phyloP scores from a whole-genome alignment of 2,329 filamentous ascomycete species.

The Paecilomyces fulvus region DNA sequence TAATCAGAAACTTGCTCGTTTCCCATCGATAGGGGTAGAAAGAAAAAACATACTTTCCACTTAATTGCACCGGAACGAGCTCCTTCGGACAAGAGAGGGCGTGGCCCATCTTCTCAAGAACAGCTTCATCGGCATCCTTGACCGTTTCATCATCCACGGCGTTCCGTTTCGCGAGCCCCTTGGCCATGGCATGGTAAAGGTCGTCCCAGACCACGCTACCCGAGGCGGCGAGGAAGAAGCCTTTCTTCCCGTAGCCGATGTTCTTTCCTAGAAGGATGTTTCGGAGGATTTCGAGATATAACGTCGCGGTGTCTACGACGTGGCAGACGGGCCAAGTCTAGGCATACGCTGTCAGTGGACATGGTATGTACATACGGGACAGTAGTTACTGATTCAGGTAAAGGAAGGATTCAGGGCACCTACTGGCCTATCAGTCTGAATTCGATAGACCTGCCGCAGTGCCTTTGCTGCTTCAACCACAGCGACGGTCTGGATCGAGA shows the following conservation, averaged over 20 bases:
- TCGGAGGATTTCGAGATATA: slow-evolving; percentile 41
- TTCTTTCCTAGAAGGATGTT: slow-evolving; percentile 35
- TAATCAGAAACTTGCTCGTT: not conserved
- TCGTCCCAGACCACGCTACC: slow-evolving; percentile 45
- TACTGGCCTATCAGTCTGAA: slow-evolving; percentile 33
- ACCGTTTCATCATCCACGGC: slow-evolving; percentile 33
- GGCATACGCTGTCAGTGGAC: no score
- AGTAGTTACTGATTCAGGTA: not conserved
- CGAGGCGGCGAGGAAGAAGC: slow-evolving; percentile 44
- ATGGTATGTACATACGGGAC: not conserved
- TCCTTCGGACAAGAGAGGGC: slow-evolving; percentile 28
- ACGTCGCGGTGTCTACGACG: slow-evolving; percentile 37
- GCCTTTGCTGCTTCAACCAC: slow-evolving; percentile 40
- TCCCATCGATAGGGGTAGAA: not conserved
- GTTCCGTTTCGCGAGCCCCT: slow-evolving; percentile 30
- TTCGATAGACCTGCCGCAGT: slow-evolving; percentile 33
- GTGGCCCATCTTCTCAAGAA: slow-evolving; percentile 34
- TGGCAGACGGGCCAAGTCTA: slow-evolving; percentile 49
- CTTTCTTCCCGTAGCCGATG: slow-evolving; percentile 34
- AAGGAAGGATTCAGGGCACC: slow-evolving; percentile 4
- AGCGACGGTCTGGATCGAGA: slow-evolving; percentile 45
- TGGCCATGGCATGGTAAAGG: slow-evolving; percentile 41
- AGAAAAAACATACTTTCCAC: slow-evolving; percentile 34
- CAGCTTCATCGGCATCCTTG: slow-evolving; percentile 24
- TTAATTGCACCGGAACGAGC: slow-evolving; percentile 34